phyloP scores from a whole-genome alignment of 2,329 filamentous ascomycete species.

The Dactylellina haptotyla region DNA sequence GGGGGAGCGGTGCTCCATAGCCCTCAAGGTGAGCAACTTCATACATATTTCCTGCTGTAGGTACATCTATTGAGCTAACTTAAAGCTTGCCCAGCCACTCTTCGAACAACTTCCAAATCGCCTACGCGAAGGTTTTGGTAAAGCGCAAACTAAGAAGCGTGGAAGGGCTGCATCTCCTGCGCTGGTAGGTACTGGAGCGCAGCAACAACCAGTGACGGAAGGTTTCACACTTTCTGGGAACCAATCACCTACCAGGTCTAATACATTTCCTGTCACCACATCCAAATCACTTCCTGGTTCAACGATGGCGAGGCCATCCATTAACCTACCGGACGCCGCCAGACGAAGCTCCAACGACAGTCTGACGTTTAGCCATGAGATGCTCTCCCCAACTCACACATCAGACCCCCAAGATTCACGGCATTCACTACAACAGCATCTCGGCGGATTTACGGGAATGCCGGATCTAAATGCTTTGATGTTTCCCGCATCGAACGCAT shows the following conservation, averaged over 20 bases:
- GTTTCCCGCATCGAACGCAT: slow-evolving; percentile 81
- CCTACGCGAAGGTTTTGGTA: slow-evolving; percentile 68
- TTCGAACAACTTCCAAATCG: slow-evolving; percentile 84
- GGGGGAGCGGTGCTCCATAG: slow-evolving; percentile 83
- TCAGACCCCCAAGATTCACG: slow-evolving; percentile 17
- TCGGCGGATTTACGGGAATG: slow-evolving; percentile 63
- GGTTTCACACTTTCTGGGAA: slow-evolving; percentile 57
- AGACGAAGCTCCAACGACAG: slow-evolving; percentile 57
- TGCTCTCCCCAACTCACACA: slow-evolving; percentile 56
- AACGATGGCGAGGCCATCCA: slow-evolving; percentile 22
- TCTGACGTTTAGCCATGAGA: slow-evolving; percentile 45
- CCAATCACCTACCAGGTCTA: slow-evolving; percentile 57
- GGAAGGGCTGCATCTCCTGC: slow-evolving; percentile 63
- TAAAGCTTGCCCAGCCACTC: slow-evolving; percentile 68
- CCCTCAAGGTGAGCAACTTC: slow-evolving; percentile 71
- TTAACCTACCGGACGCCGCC: slow-evolving; percentile 56
- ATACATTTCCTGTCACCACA: slow-evolving; percentile 55
- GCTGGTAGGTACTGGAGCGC: slow-evolving; percentile 61
- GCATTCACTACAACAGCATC: slow-evolving; percentile 58
- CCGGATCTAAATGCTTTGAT: slow-evolving; percentile 80
- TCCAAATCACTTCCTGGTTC: slow-evolving; percentile 55
- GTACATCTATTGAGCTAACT: slow-evolving; percentile 16
- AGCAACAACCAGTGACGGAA: slow-evolving; percentile 57
- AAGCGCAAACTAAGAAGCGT: slow-evolving; percentile 67
- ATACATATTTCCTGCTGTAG: not conserved